phyloP scores from a whole-genome alignment of 2,329 filamentous ascomycete species.

The Shiraia bambusicola region DNA sequence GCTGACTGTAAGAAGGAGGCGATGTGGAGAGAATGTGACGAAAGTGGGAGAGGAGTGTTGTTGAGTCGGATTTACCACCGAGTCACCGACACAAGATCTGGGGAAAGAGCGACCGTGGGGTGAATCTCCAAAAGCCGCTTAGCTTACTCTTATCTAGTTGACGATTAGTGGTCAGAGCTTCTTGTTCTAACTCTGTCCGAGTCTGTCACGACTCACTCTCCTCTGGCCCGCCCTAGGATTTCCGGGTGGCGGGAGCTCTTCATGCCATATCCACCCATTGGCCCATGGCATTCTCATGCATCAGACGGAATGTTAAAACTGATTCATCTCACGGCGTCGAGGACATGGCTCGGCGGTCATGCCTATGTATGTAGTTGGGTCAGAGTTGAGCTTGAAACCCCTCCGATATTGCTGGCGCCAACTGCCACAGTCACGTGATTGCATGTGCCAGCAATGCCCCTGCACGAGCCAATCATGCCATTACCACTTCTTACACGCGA shows the following conservation, averaged over 20 bases:
- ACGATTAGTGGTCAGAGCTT: constrained; percentile 21
- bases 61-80: constrained; percentile 12
- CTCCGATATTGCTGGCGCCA: neutral
- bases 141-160: too few relatives aligned
- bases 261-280: too few relatives aligned
- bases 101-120: constrained; percentile 35
- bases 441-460: neutral
- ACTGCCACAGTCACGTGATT: constrained; percentile 12
- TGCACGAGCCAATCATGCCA: constrained; percentile 2
- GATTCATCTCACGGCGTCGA: too few relatives aligned
- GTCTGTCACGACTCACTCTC: constrained; percentile 15
- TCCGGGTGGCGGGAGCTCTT: neutral
- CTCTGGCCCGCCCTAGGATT: constrained; percentile 3
- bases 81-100: constrained; percentile 27
- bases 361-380: neutral
- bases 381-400: neutral
- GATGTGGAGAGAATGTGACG: constrained; percentile 14
- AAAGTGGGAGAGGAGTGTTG: constrained; percentile 4
- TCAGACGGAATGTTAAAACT: too few relatives aligned
- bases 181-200: too few relatives aligned
- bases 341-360: neutral
- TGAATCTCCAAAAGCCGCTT: constrained; percentile 15
- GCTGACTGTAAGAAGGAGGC: constrained; percentile 16
- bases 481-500: constrained; percentile 10
- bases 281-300: too few relatives aligned